Evolutionary conservation across 805 yeast genomes (phyloP).

Genomic region (Metschnikowia proteae): DNA sequence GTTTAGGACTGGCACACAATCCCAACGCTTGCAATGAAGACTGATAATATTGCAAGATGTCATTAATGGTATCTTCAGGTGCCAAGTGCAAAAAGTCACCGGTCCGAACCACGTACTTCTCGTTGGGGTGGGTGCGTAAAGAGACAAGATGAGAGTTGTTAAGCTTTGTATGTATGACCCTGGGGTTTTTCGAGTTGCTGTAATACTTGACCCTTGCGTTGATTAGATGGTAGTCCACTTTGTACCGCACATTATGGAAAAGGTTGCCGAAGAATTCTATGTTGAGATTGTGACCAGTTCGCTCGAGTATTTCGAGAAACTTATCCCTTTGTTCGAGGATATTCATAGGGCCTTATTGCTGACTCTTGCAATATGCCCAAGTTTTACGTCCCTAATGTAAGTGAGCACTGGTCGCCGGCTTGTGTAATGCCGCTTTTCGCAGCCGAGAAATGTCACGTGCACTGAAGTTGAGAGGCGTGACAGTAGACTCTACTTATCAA

Average conservation of each 20-base stretch:
- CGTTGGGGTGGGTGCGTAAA: slow-evolving; percentile 36
- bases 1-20: neutral
- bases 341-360: neutral
- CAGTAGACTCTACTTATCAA: no score
- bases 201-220: slow-evolving; percentile 38
- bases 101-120: slow-evolving; percentile 26
- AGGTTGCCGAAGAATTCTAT: slow-evolving; percentile 10
- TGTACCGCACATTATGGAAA: slow-evolving; percentile 28
- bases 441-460: slow-evolving; percentile 2
- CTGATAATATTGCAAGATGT: slow-evolving; percentile 12
- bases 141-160: slow-evolving; percentile 33
- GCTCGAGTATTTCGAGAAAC: slow-evolving; percentile 8
- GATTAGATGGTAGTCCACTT: slow-evolving; percentile 29
- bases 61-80: slow-evolving; percentile 11
- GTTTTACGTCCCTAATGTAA: neutral
- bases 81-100: slow-evolving; percentile 32
- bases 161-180: slow-evolving; percentile 36
- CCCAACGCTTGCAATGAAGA: neutral
- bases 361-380: neutral
- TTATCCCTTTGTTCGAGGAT: slow-evolving; percentile 9
- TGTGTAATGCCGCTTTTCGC: slow-evolving; percentile 8
- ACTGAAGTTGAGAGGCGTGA: no score
- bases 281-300: slow-evolving; percentile 12
- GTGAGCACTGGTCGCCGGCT: slow-evolving; percentile 3
- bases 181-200: slow-evolving; percentile 33